A percentile compares a stretch with the other conserved stretches of the same genome.
Conservation (phyloP, 768 basidiomycete genomes). For the Chalciporus pseudorubinellus region DNA sequence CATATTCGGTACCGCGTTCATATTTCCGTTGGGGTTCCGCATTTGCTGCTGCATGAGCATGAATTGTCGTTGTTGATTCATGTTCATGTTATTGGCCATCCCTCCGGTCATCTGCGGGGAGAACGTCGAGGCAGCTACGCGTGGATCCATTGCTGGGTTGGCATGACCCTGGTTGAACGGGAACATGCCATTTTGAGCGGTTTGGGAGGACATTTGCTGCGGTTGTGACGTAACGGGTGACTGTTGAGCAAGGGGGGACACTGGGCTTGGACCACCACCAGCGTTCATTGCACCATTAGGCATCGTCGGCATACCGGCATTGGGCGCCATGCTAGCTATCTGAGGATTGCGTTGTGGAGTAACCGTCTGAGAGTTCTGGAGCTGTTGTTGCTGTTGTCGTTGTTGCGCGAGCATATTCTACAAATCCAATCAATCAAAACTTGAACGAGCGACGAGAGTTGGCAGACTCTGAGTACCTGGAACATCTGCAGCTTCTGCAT, state of each 20-base stretch:
- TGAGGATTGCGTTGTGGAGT: conserved; percentile 27
- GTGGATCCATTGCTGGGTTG: conserved; percentile 31
- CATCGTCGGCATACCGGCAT: conserved; percentile 26
- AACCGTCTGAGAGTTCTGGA: conserved; percentile 25
- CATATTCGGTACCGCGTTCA: conserved; percentile 28
- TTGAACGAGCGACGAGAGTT: background rate
- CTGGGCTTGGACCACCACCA: conserved; percentile 27
- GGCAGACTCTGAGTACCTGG: conserved; percentile 40
- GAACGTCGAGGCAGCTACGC: conserved; percentile 29
- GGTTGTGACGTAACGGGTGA: conserved; percentile 29
- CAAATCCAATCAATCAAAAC: conserved; percentile 5
- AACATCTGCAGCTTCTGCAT: conserved; percentile 54
- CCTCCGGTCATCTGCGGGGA: conserved; percentile 29
- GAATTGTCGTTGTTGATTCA: conserved; percentile 47
- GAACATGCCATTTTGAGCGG: conserved; percentile 33
- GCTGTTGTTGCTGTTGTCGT: conserved; percentile 32
- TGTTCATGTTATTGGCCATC: conserved; percentile 27
- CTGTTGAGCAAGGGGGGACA: conserved; percentile 30
- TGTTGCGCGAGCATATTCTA: conserved; percentile 21
- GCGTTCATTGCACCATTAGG: conserved; percentile 25
- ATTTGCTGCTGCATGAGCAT: conserved; percentile 39
- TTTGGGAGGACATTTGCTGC: conserved; percentile 27
- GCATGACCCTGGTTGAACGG: conserved; percentile 25
- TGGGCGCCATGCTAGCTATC: conserved; percentile 30
- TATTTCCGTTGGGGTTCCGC: conserved; percentile 26